Evolutionary conservation across 1,284 basidiomycete genomes (phyloP).

Genomic region (Austroboletus olivaceoglutinosus): DNA sequence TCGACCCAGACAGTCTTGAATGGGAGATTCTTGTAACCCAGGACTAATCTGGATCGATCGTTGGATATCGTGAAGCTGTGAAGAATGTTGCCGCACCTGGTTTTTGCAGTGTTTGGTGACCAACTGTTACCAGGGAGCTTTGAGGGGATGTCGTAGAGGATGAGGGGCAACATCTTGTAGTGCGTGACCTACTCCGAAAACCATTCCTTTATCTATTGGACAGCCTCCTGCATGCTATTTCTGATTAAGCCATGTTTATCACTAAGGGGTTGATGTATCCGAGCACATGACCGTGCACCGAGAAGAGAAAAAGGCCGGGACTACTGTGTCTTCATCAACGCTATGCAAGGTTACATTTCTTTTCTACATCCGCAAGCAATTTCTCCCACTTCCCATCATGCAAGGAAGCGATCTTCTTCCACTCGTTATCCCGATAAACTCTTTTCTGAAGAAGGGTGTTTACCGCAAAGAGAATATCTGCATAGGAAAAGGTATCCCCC

Average conservation of each 20-base stretch:
- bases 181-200: not conserved
- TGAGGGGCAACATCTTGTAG: constrained; percentile 20
- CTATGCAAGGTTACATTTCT: constrained; percentile 22
- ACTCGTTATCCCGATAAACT: constrained; percentile 22
- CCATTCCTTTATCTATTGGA: not conserved
- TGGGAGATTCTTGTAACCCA: constrained; percentile 34
- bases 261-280: no score
- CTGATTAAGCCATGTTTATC: no score
- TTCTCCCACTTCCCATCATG: constrained; percentile 25
- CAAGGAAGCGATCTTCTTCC: constrained; percentile 21
- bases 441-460: constrained; percentile 18
- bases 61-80: not conserved
- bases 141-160: constrained; percentile 4
- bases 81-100: constrained; percentile 14
- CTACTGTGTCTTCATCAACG: no score
- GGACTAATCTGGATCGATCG: constrained; percentile 15
- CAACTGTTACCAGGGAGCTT: constrained; percentile 19
- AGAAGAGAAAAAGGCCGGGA: no score
- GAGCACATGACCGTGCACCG: no score
- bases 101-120: constrained; percentile 25
- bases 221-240: no score
- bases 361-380: constrained; percentile 20
- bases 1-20: constrained; percentile 32
- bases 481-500: constrained; percentile 30
- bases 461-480: constrained; percentile 25